These are phyloP conservation scores for Musa balbisiana DNA, from an alignment of 202 grass and related monocot species.

Conservation along the genomic window DNA sequence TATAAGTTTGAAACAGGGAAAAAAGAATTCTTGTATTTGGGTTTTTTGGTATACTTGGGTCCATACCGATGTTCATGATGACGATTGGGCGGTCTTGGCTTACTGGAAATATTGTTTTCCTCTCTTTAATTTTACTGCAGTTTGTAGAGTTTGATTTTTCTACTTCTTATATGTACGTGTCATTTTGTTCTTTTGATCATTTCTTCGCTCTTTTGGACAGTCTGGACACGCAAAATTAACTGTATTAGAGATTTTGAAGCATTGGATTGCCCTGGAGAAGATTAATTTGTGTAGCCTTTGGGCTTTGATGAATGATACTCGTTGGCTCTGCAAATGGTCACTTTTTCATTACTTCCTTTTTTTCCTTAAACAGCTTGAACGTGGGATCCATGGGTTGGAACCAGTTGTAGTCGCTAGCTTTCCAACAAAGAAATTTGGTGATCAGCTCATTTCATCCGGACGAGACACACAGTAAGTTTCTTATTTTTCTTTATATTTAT, in stretches of 20 bases:
- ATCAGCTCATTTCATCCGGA: conserved; percentile 23
- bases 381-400: conserved; percentile 47
- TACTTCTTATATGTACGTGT: not conserved
- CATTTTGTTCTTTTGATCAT: not conserved
- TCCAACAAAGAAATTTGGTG: conserved; percentile 52
- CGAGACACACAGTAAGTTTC: conserved; percentile 31
- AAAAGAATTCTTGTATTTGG: no score
- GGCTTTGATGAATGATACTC: not conserved
- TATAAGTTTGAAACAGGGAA: no score
- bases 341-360: not conserved
- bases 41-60: no score
- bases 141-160: not conserved
- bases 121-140: not conserved
- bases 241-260: no score
- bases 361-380: conserved; percentile 38
- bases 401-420: conserved; percentile 49
- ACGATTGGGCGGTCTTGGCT: not conserved
- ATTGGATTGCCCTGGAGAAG: not conserved
- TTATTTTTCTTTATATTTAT: conserved; percentile 6
- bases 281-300: not conserved
- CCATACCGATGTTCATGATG: no score
- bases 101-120: not conserved
- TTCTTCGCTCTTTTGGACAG: not conserved
- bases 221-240: not conserved
- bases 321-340: not conserved